Base-by-base conservation (phyloP, 495 filamentous ascomycete genomes). In the Sporormia fimetaria region DNA sequence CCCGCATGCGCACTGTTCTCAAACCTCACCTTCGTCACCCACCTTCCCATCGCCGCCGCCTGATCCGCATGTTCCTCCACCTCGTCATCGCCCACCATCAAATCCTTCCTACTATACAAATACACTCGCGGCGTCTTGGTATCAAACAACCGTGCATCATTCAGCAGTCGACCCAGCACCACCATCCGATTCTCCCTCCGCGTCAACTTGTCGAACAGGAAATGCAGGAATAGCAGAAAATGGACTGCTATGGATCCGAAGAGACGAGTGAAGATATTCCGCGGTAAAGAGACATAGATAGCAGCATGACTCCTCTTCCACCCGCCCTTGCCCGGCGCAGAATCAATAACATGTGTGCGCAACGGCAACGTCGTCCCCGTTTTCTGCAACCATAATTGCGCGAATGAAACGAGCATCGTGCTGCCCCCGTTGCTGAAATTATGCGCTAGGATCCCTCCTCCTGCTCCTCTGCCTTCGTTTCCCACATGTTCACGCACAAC, bases 11-110 rank as follows among this genome's bases (percentile, higher is more conserved):
- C 28, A 34, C 52, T 55, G 2, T 27, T 38, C 41, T 49, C 44
- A 24, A 58, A 55, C 24, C 32, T n/a, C 5, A 51, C 39, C 12
- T 42, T 45, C 16, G 37, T 37, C 11, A 55, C 33, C 27, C 22
- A 18, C 46, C 43, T 51, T 3, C 51, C 56, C 16, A 37, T 37
- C 23, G 6, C n/a, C 25, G 26, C 30, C 6, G 52, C 57, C 11
- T 49, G 46, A 22, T 45, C 38, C 2, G 55, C 55, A 49, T 60
- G 57, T 33, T 43, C 43, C 30, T 58, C 48, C 10, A 60, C 52
- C 33, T 56, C 52, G 16, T 47, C 29, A 20, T 26, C n/a, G 9
- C 33, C 31, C 1, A 58, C 51, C 42, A 57, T 50, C 25, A 29
- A 12, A 35, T 58, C 56, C 25, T 34, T 48, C 35, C 45, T 42